These are phyloP conservation scores for Entelexis paramagnoliae DNA, from an alignment of 1,139 yeast species.

Conservation along the genomic window DNA sequence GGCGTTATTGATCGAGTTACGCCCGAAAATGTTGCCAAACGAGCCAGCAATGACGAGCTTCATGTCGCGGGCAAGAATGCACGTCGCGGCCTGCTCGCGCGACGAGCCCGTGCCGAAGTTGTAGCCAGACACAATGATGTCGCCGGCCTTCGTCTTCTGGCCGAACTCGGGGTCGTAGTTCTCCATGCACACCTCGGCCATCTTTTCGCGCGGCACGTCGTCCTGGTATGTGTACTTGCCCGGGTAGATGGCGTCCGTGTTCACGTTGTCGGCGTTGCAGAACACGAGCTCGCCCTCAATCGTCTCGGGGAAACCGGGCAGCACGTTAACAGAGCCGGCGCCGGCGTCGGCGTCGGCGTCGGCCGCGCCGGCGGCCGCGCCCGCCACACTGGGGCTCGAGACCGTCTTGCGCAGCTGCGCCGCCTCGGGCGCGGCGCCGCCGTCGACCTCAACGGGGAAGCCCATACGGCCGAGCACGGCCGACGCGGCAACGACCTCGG, in stretches of 20 bases:
- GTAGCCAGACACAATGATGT: constrained; percentile 81
- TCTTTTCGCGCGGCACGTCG: constrained; percentile 82
- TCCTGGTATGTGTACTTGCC: constrained; percentile 98
- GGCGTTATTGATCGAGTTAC: constrained; percentile 95
- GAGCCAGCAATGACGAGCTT: constrained; percentile 91
- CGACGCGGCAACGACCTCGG: constrained; percentile 96
- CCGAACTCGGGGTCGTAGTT: constrained; percentile 88
- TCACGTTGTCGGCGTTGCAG: constrained; percentile 95
- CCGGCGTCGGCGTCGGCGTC: constrained; percentile 40
- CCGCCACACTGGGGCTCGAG: neutral
- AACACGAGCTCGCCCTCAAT: constrained; percentile 85
- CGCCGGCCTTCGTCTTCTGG: constrained; percentile 70
- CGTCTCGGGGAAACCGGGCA: constrained; percentile 81
- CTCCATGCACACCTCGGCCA: constrained; percentile 99
- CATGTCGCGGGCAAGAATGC: constrained; percentile 88
- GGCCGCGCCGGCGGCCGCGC: constrained; percentile 4
- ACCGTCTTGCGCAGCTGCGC: constrained; percentile 28
- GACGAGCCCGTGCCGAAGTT: constrained; percentile 98
- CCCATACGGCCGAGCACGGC: constrained; percentile 91
- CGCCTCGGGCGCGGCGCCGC: constrained; percentile 43
- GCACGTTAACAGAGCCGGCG: constrained; percentile 51
- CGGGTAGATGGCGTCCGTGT: constrained; percentile 97
- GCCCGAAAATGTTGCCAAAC: constrained; percentile 88
- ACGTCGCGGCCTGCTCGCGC: constrained; percentile 99
- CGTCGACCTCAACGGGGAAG: constrained; percentile 75